Evolutionary conservation across 768 basidiomycete genomes (phyloP), one percentile per base, ranked within the genome.

Genomic region (Botryobasidium botryosum): DNA sequence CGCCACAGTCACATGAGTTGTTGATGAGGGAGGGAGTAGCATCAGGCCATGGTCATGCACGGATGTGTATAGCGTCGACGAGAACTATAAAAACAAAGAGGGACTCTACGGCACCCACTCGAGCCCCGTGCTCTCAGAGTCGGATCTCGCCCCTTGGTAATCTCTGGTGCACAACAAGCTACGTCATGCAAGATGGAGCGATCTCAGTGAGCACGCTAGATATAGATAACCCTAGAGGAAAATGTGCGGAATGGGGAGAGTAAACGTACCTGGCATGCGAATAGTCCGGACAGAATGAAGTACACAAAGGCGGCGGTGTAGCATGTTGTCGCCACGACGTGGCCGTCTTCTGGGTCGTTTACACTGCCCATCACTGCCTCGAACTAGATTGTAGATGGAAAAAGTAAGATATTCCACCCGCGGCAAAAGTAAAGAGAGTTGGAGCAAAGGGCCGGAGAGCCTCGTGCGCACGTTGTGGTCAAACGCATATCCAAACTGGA

Each of bases 201-300:
- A 17, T 3, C 10, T 6, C 18, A 2, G 40, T 43, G 20, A 8
- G 3, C 27, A 4, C 10, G 29, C 20, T 39, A 29, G 23, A 15
- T 29, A 6, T 35, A 12, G 24, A 23, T 20, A 21, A 12, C 23
- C 43, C 6, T 8, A 43, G 24, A 5, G 24, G 17, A 6, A 56
- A 58, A 48, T 50, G 62, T 62, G 52, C 63, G 63, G 44, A 57
- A 54, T 17, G 60, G 59, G 45, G 61, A 64, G 42, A 63, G 60
- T 3, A 18, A 6, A 56, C 59, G 48, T 50, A 63, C 63, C 52
- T 64, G 63, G 44, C 58, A 54, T 17, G 60, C 61, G 45, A 61
- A 64, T 40, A 63, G 60, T 3, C 48, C 58, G 24, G 62, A 51
- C 40, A 62, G 61, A 4, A 50, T 58, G 21, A 58, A 61, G 50